phyloP scores from a whole-genome alignment of 805 yeast genomes.

The Debaryomyces prosopidis region DNA sequence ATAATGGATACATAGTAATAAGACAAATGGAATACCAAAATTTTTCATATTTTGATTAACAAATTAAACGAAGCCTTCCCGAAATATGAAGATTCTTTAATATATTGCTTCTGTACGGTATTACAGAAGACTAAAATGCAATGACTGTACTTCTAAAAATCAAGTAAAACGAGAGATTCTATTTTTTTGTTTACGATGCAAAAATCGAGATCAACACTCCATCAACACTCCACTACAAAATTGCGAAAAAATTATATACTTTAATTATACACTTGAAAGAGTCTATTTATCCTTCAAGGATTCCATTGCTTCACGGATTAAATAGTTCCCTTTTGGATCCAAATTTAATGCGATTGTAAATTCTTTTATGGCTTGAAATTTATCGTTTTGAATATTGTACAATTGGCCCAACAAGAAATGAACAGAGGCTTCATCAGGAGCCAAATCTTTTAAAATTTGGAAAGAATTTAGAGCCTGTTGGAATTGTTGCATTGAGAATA shows the following conservation, averaged over 20 bases:
- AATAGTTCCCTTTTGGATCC: constrained; percentile 89
- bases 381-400: constrained; percentile 73
- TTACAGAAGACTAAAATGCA: no score
- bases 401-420: constrained; percentile 87
- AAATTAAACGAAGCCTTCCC: background rate
- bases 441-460: constrained; percentile 67
- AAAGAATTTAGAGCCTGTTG: constrained; percentile 73
- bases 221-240: background rate
- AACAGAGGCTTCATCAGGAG: constrained; percentile 94
- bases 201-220: background rate
- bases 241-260: background rate
- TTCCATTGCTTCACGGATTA: constrained; percentile 84
- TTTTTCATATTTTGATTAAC: background rate
- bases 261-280: background rate
- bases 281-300: constrained; percentile 29
- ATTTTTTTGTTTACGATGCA: no score
- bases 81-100: no score
- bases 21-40: background rate
- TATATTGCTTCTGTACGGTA: no score
- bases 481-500: constrained; percentile 70
- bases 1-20: background rate
- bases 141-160: no score
- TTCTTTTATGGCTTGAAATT: constrained; percentile 76
- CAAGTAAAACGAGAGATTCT: no score
- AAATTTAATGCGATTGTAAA: constrained; percentile 86